Evolutionary conservation across 768 basidiomycete genomes (phyloP), one percentile per base, ranked within the genome.

Genomic region (Rubroboletus pulcherrimus): DNA sequence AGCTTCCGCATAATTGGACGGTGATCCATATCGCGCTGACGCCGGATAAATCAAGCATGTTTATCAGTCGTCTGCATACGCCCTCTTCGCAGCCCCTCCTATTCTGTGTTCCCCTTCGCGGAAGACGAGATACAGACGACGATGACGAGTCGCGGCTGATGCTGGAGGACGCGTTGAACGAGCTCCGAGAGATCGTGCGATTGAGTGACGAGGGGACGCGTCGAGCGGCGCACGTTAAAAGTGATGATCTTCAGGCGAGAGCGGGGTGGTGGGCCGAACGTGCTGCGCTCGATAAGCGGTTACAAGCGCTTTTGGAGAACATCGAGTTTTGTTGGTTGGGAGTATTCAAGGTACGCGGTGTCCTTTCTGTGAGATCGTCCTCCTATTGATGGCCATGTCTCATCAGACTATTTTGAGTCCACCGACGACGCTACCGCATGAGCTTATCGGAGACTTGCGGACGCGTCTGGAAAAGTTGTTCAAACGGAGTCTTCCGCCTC

Each of bases 321-420:
- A 86, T 99, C 42, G 97, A 98, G 68, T 94, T 91, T 63, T 93
- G 90, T 66, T 98, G 97, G 97, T 78, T 99, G 3, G 96, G 97
- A 1, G 93, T 89, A 21, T 98, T 97, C 82, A 98, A 98, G 85
- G 95, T 94, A 48, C 34, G 77, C 63, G 4, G 21, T 53, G 9
- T 54, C 34, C 19, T 4, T 37, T 45, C 5, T 15, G 15, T n/a
- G 38, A 12, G 29, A 29, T 55, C 3, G 15, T 31, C 17, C 38
- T 19, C 5, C 40, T 43, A 2, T 17, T 44, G 51, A 50, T 37
- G 49, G 1, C 29, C 55, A 9, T 33, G 33, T 15, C 40, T 30
- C 33, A n/a, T 42, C 14, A 62, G 89, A 85, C 86, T 1, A 85
- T 89, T 64, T 74, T 85, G 31, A 82, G 78, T 54, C 77, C 79